These are phyloP conservation scores for Eimeria praecox DNA, from an alignment of 169 alveolate species.

Conservation along the genomic window DNA sequence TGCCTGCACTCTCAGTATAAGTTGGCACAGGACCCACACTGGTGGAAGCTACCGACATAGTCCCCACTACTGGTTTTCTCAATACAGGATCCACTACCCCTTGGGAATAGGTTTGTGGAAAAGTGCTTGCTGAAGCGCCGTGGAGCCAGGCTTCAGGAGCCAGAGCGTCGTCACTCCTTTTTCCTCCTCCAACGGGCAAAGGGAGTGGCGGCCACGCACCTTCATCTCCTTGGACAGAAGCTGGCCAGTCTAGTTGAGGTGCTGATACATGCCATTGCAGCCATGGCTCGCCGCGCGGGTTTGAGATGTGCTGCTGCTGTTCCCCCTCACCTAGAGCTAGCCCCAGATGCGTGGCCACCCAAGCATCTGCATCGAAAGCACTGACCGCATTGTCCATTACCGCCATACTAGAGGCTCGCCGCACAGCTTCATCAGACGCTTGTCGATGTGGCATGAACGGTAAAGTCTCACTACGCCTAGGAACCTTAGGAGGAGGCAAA, in stretches of 20 bases:
- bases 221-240: no score
- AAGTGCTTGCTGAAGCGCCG: background rate
- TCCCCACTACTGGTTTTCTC: background rate
- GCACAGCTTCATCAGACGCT: background rate
- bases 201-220: background rate
- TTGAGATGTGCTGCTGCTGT: background rate
- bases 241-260: background rate
- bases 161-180: background rate
- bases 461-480: background rate
- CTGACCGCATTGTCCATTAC: background rate
- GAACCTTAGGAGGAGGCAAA: background rate
- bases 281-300: no score
- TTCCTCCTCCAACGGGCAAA: background rate
- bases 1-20: background rate
- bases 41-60: background rate
- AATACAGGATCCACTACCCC: background rate
- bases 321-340: background rate
- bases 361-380: background rate
- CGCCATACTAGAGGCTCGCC: background rate
- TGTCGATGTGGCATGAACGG: background rate
- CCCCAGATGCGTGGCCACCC: background rate
- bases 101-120: background rate
- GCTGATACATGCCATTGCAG: background rate
- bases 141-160: background rate
- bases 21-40: background rate